These are phyloP conservation scores for Aleurites moluccanus DNA, from an alignment of 441 rosid genomes.

Conservation along the genomic window DNA sequence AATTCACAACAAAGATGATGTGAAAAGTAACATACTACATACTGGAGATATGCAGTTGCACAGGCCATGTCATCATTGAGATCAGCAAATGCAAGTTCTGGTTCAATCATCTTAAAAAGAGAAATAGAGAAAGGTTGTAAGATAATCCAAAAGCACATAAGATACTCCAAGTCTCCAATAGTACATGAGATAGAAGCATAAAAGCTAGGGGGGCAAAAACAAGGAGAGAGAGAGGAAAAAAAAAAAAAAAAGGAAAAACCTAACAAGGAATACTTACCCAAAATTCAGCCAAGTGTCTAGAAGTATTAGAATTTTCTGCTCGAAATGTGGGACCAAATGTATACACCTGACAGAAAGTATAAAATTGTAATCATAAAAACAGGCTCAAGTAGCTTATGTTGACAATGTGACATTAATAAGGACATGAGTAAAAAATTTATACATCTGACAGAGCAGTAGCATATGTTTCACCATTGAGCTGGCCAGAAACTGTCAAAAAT, in stretches of 20 bases:
- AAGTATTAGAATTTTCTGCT: constrained; percentile 93
- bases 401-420: constrained; percentile 9
- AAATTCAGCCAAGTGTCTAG: constrained; percentile 95
- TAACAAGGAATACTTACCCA: constrained; percentile 56
- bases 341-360: constrained; percentile 53
- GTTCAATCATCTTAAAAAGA: constrained; percentile 83
- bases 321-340: constrained; percentile 99
- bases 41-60: constrained; percentile 99
- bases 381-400: constrained; percentile 11
- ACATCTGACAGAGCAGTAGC: constrained; percentile 97
- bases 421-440: constrained; percentile 23
- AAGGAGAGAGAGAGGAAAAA: too few species aligned
- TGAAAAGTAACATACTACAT: constrained; percentile 87
- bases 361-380: constrained; percentile 13
- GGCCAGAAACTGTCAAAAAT: constrained; percentile 96
- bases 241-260: constrained; percentile 9
- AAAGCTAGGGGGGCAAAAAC: constrained; percentile 9
- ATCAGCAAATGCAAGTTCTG: constrained; percentile 97
- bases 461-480: constrained; percentile 96
- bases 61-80: constrained; percentile 97
- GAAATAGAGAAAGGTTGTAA: constrained; percentile 22
- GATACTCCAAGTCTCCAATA: not conserved
- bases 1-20: constrained; percentile 38
- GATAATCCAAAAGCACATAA: constrained; percentile 7
- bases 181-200: constrained; percentile 12